Evolutionary conservation across 2,329 filamentous ascomycete genomes (phyloP), one percentile per base, ranked within the genome.

Genomic region (Trichoderma sp.): DNA sequence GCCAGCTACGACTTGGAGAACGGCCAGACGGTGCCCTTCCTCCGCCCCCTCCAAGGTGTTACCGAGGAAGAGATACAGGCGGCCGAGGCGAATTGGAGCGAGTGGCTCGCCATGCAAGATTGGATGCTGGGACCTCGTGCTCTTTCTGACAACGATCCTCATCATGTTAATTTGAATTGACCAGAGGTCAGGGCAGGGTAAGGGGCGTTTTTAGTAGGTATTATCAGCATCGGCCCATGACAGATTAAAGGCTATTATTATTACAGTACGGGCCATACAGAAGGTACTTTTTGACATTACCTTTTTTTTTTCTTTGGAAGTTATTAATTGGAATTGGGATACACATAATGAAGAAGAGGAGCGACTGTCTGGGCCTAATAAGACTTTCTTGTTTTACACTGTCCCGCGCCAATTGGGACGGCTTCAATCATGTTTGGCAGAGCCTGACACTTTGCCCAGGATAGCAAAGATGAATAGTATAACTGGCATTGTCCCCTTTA

Each of bases 31-130:
- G 88, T 97, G 1, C 96, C 96, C 0, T 98, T 97, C 77, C 82
- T 98, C 74, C 89, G 90, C 72, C 94, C 95, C 5, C 82, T 97
- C n/a, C 89, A 91, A 74, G 87, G 89, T 66, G 89, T 91, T 0
- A 87, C 88, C 8, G 89, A 95, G 75, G 87, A 88, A 26, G 96
- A 98, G 81, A 92, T 98, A 71, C 87, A 92, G 71, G 87, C 83
- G 16, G 94, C 94, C 0, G 95, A 98, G 81, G 86, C 87, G 71
- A 89, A 86, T 70, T 99, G 96, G 96, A 96, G 93, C 77, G 90
- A 95, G 75, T 98, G 95, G 95, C 82, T 97, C 37, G 93, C 93
- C 14, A 96, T 97, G 93, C 93, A 97, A 79, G 95, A 97, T 79
- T 98, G 95, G 95, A 97, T 97, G 94, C 83, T 97, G n/a, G 94